phyloP scores from a whole-genome alignment of 2,329 filamentous ascomycete genomes.

The Paraphoma chrysanthemicola region DNA sequence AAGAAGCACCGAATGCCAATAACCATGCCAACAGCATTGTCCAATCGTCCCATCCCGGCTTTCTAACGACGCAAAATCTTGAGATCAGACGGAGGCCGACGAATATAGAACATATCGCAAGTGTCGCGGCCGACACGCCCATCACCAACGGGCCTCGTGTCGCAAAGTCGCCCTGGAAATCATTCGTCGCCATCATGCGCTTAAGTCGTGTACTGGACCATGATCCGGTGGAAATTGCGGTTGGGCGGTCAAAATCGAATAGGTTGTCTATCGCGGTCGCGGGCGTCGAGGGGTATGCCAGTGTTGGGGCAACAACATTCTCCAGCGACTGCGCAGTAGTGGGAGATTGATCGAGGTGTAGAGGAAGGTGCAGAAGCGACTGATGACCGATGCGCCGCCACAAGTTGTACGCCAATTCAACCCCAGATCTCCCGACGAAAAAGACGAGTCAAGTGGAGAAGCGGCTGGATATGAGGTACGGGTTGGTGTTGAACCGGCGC shows the following conservation, averaged over 20 bases:
- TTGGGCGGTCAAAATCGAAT: neutral
- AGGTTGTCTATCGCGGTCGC: conserved; percentile 32
- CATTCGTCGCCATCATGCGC: conserved; percentile 34
- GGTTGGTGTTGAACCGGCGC: conserved; percentile 13
- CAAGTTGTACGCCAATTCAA: conserved; percentile 2
- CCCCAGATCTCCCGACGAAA: conserved; percentile 19
- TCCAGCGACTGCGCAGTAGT: conserved; percentile 12
- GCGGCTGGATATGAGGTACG: conserved; percentile 7
- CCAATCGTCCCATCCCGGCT: conserved; percentile 78
- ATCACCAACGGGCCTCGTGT: conserved; percentile 60
- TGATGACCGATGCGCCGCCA: conserved; percentile 1
- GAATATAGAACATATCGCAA: conserved; percentile 75
- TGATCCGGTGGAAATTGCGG: conserved; percentile 5
- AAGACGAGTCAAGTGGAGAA: conserved; percentile 14
- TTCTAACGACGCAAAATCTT: conserved; percentile 74
- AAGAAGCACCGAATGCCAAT: conserved; percentile 70
- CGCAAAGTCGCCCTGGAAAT: conserved; percentile 22
- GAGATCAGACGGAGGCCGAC: conserved; percentile 77
- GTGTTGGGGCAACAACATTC: conserved; percentile 21
- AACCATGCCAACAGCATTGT: conserved; percentile 82
- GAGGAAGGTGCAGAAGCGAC: neutral
- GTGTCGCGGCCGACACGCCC: conserved; percentile 72
- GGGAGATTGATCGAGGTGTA: neutral
- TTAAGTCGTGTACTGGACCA: conserved; percentile 14
- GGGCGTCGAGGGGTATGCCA: conserved; percentile 24